phyloP scores from a whole-genome alignment of 1,139 yeast genomes.

The Hyphopichia buzzinii region DNA sequence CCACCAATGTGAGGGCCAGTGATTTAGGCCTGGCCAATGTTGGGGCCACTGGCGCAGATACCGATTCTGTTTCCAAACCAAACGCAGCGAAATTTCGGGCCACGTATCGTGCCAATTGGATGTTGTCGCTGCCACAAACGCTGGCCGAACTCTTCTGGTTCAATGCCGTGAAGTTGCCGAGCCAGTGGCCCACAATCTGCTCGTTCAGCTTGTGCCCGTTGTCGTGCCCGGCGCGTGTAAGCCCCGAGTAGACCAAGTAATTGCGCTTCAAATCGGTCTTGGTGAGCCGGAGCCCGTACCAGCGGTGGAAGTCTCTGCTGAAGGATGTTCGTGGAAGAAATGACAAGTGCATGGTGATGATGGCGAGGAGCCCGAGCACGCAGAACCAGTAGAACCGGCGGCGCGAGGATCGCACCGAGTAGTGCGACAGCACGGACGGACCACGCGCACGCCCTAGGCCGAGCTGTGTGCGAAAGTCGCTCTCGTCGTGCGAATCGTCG shows the following conservation, averaged over 20 bases:
- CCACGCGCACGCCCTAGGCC: not conserved
- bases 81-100: conserved; percentile 23
- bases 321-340: conserved; percentile 87
- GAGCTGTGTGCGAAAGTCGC: no score
- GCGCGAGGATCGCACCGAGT: conserved; percentile 17
- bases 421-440: not conserved
- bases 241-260: conserved; percentile 26
- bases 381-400: conserved; percentile 52
- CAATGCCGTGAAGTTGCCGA: conserved; percentile 20
- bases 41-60: conserved; percentile 12
- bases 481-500: not conserved
- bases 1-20: conserved; percentile 25
- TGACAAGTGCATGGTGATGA: conserved; percentile 60
- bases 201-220: conserved; percentile 26
- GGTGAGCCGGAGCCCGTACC: conserved; percentile 64
- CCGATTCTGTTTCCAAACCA: conserved; percentile 25
- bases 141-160: conserved; percentile 18
- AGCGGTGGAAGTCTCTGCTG: conserved; percentile 75
- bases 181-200: conserved; percentile 26
- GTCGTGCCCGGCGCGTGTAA: conserved; percentile 14
- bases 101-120: conserved; percentile 24
- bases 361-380: conserved; percentile 52
- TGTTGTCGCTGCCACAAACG: conserved; percentile 26
- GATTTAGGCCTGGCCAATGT: conserved; percentile 21
- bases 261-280: conserved; percentile 61